Evolutionary conservation across 371 early-diverging fungal genomes (phyloP).

Genomic region (Chytridium lagenaria): DNA sequence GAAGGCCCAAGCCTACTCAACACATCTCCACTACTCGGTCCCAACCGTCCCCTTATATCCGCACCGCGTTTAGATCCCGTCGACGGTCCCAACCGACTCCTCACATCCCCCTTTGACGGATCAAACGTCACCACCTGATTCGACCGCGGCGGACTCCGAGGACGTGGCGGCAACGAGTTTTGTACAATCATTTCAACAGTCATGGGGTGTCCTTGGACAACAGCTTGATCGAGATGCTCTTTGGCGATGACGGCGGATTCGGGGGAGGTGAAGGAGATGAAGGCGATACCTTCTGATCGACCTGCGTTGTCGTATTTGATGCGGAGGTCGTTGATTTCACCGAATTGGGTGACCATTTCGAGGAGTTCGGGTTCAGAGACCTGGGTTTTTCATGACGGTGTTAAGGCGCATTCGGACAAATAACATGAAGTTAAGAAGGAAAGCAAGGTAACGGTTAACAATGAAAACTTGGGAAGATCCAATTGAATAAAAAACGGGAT

Average conservation of each 20-base stretch:
- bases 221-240: not conserved
- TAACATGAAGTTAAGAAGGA: not conserved
- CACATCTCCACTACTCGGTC: too few species aligned
- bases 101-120: too few species aligned
- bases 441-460: not conserved
- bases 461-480: not conserved
- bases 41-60: too few species aligned
- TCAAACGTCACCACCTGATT: too few species aligned
- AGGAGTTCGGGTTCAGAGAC: not conserved
- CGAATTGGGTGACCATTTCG: not conserved
- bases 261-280: not conserved
- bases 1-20: too few species aligned
- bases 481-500: not conserved
- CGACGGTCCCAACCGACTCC: too few species aligned
- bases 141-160: too few species aligned
- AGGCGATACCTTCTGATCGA: conserved; percentile 1
- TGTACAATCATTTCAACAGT: too few species aligned
- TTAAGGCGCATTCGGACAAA: not conserved
- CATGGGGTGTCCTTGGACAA: conserved; percentile 2
- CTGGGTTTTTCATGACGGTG: not conserved
- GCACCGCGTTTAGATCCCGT: too few species aligned
- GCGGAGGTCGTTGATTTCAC: not conserved
- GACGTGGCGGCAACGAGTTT: too few species aligned
- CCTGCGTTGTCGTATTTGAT: conserved; percentile 1
- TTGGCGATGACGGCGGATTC: not conserved